phyloP scores from a whole-genome alignment of 345 rosid genomes.

The Isatis tinctoria region DNA sequence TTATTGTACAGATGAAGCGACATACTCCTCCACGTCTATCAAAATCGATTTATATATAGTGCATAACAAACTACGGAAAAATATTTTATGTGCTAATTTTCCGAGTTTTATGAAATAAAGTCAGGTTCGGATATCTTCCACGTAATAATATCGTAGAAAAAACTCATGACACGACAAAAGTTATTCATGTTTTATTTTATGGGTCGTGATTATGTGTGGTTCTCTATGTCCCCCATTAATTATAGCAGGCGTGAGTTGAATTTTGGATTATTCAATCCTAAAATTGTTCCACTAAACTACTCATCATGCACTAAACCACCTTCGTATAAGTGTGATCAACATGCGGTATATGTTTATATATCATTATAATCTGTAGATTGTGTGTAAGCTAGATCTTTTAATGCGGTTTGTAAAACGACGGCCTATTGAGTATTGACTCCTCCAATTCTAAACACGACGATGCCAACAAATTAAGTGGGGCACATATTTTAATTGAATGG shows the following conservation, averaged over 20 bases:
- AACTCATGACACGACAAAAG: neutral
- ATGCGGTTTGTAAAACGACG: neutral
- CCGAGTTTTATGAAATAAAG: neutral
- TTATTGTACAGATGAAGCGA: neutral
- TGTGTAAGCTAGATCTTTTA: neutral
- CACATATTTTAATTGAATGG: too few relatives aligned
- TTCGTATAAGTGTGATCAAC: neutral
- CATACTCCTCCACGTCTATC: neutral
- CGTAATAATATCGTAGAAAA: neutral
- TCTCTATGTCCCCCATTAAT: constrained; percentile 28
- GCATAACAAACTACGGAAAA: neutral
- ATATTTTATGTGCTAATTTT: neutral
- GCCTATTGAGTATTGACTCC: neutral
- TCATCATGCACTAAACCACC: neutral
- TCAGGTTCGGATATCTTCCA: neutral
- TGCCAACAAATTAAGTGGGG: too few relatives aligned
- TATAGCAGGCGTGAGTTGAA: constrained; percentile 25
- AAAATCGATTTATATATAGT: neutral
- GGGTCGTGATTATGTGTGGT: constrained; percentile 24
- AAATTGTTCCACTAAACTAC: constrained; percentile 3
- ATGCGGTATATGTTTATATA: neutral
- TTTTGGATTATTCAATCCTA: neutral
- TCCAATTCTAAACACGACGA: neutral
- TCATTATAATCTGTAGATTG: neutral
- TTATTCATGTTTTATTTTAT: neutral